phyloP scores from a whole-genome alignment of 345 rosid species.

The Eucalyptus sideroxylon region DNA sequence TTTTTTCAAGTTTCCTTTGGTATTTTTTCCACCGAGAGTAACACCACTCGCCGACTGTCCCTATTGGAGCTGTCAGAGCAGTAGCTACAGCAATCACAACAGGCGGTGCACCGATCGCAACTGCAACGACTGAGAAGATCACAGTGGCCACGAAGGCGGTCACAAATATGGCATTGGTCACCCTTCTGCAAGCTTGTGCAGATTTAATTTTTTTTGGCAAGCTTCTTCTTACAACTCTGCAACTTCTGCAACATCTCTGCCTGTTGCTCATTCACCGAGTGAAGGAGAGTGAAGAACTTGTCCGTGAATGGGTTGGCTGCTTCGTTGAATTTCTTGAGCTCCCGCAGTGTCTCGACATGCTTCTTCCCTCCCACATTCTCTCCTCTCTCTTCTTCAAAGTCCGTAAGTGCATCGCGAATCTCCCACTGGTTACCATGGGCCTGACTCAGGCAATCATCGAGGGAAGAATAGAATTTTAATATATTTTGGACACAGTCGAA shows the following conservation, averaged over 20 bases:
- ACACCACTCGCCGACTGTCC: conserved; percentile 1
- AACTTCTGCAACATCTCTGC: conserved; percentile 29
- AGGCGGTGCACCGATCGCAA: too few relatives aligned
- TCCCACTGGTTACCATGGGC: conserved; percentile 58
- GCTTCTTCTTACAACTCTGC: conserved; percentile 19
- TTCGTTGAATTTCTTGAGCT: conserved; percentile 46
- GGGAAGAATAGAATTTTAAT: neutral
- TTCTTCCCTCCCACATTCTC: conserved; percentile 14
- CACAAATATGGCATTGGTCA: too few relatives aligned
- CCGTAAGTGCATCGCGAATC: conserved; percentile 47
- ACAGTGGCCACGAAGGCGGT: too few relatives aligned
- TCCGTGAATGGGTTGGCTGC: conserved; percentile 56
- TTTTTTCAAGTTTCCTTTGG: too few relatives aligned
- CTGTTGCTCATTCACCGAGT: conserved; percentile 35
- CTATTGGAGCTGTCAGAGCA: neutral
- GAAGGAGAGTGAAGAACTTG: conserved; percentile 43
- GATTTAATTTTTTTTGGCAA: conserved; percentile 43
- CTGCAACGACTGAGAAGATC: too few relatives aligned
- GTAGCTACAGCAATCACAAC: too few relatives aligned
- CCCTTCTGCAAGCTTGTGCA: conserved; percentile 2
- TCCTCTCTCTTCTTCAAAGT: conserved; percentile 39
- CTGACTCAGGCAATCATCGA: conserved; percentile 48
- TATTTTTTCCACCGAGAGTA: too few relatives aligned
- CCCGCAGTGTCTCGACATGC: conserved; percentile 41
- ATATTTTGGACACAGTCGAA: too few relatives aligned